Evolutionary conservation across 208 protist genomes (phyloP), one percentile per base, ranked within the genome.

Genomic region (Angomonas ambiguus): DNA sequence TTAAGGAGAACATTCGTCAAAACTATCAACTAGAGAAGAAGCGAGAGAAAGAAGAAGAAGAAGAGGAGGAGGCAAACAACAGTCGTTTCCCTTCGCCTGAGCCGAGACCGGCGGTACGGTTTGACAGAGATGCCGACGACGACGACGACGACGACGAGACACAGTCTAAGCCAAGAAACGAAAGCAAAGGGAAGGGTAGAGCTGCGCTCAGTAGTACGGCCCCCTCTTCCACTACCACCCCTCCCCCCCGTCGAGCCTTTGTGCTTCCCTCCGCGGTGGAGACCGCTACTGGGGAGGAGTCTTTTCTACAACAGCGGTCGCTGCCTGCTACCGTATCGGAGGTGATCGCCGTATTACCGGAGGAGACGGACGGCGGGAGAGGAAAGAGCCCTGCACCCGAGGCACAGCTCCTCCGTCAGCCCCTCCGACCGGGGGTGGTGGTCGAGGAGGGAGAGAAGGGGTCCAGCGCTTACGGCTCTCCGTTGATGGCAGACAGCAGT

Each of bases 181-280:
- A 53, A 10, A 53, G 10, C 4, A 53, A 53, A 24, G 10, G 48
- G 22, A 24, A 11, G 5, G 51, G 51, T 33, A 27, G 51, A 56
- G 18, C n/a, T n/a, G n/a, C n/a, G n/a, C n/a, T n/a, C n/a, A n/a
- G n/a, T n/a, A n/a, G n/a, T n/a, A n/a, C n/a, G n/a, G n/a, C n/a
- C n/a, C n/a, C n/a, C n/a, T n/a, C n/a, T n/a, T n/a, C n/a, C n/a
- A n/a, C n/a, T n/a, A n/a, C 73, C 0, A 87, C 77, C 6, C 81
- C 81, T 20, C 81, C 77, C 16, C 81, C 77, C 11, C 81, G 81
- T 5, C 74, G 69, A 1, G 77, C 81, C 32, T 81, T 87, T 57
- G 74, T 87, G 57, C 71, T 87, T 28, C 73, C 81, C n/a, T n/a
- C n/a, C n/a, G n/a, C n/a, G n/a, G n/a, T n/a, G n/a, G n/a, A n/a